Evolutionary conservation across 495 filamentous ascomycete genomes (phyloP), one percentile per base, ranked within the genome.

Genomic region (Lasiosphaeriaceae sp.): DNA sequence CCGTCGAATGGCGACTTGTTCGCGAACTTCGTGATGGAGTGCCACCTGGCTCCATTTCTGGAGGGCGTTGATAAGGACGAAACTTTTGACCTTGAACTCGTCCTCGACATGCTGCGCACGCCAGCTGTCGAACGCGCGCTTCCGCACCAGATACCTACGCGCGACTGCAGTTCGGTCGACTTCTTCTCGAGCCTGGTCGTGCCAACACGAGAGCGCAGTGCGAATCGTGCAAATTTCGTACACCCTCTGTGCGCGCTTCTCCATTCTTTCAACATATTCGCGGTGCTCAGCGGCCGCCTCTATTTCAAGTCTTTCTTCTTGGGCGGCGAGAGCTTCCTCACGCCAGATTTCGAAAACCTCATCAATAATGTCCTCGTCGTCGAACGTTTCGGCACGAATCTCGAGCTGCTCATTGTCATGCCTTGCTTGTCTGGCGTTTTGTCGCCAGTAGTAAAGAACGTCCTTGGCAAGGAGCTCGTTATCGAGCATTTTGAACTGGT

Each of bases 91-190:
- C 68, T 92, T 91, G 37, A 86, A 60, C 55, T 89, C 84, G 63
- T 91, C 89, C 48, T 88, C 80, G 11, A 81, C 78, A 12, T 88
- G 91, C 52, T 92, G 84, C 49, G 86, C 83, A 16, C 82, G 79
- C 90, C 90, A 94, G 5, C 83, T 83, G 57, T 86, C 84, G 65
- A 94, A 94, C 56, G 86, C 89, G 37, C 84, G 86, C 44, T 83
- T 80, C 59, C 85, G 71, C 12, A 92, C 71, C n/a, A 92, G 76
- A 69, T 89, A 87, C 56, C 80, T 70, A 45, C 87, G 80, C 19
- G 87, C 89, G 29, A 79, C 75, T 11, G 78, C 80, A 0, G 85
- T 86, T 20, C 79, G 76, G 31, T 79, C 65, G 37, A 53, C 44
- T 46, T 71, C 67, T 1, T 71, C 65, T 2, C 43, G 44, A 0